Conservation (phyloP, 176 grass and related monocot genomes). For the Avena sativa region DNA sequence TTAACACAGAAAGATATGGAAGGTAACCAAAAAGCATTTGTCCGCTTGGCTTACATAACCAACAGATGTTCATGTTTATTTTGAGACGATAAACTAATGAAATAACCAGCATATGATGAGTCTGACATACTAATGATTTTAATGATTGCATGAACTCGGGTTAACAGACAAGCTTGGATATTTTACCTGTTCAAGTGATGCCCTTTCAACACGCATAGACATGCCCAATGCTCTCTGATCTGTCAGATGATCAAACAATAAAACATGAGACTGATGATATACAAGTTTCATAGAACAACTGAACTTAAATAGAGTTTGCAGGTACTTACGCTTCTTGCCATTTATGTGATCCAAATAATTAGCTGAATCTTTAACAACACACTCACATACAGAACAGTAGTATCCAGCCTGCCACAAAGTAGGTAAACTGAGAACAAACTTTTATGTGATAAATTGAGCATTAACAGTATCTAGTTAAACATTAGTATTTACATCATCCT, state of each 20-base stretch:
- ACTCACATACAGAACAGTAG: constrained; percentile 98
- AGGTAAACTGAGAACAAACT: constrained; percentile 1
- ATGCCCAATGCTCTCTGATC: constrained; percentile 99
- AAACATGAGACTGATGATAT: constrained; percentile 31
- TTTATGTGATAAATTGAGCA: background rate
- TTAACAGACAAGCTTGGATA: constrained; percentile 26
- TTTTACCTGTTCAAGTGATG: constrained; percentile 90
- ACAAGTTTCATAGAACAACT: constrained; percentile 30
- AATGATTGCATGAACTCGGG: background rate
- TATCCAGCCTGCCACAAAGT: constrained; percentile 83
- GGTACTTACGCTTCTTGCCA: constrained; percentile 94
- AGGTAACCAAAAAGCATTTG: too few relatives aligned
- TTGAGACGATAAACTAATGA: background rate
- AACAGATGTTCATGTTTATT: background rate
- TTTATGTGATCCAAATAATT: constrained; percentile 99
- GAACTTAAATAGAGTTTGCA: constrained; percentile 27
- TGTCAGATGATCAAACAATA: constrained; percentile 52
- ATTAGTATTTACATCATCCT: background rate
- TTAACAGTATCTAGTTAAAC: background rate
- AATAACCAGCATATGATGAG: background rate
- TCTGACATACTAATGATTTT: background rate
- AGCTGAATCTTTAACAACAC: constrained; percentile 99
- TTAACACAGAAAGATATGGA: too few relatives aligned
- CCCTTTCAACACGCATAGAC: constrained; percentile 99
- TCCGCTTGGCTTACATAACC: too few relatives aligned